phyloP scores from a whole-genome alignment of 106 monocot species.

The Allium cepa region DNA sequence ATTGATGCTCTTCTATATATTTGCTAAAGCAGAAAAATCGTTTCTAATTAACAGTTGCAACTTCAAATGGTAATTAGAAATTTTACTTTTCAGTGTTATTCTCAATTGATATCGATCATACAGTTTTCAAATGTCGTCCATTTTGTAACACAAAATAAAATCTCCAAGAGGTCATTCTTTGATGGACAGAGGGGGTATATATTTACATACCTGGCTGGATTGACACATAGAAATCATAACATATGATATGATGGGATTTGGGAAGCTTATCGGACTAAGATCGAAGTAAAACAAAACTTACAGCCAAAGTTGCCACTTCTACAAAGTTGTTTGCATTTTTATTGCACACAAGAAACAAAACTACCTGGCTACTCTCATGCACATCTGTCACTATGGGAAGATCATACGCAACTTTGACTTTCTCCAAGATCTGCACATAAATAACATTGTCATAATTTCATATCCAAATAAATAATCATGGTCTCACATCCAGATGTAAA shows the following conservation, averaged over 20 bases:
- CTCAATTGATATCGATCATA: background rate
- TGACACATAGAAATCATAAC: too few relatives aligned
- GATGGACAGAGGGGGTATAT: too few relatives aligned
- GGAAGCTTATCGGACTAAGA: background rate
- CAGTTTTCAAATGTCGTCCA: background rate
- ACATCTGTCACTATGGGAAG: slow-evolving; percentile 93
- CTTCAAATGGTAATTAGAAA: too few relatives aligned
- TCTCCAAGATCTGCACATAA: slow-evolving; percentile 78
- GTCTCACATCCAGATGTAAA: too few relatives aligned
- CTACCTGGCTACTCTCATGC: slow-evolving; percentile 86
- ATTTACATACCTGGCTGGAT: too few relatives aligned
- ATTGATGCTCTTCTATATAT: too few relatives aligned
- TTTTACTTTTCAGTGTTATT: too few relatives aligned
- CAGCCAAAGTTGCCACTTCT: too few relatives aligned
- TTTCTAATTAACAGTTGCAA: background rate
- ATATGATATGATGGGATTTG: background rate
- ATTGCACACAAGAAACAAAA: background rate
- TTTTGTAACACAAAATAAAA: background rate
- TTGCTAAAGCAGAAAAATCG: too few relatives aligned
- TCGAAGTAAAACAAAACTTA: background rate
- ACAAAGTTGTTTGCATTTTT: background rate
- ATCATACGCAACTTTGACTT: slow-evolving; percentile 72
- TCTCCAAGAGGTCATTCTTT: too few relatives aligned
- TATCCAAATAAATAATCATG: too few relatives aligned
- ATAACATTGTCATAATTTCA: too few relatives aligned